Conservation (phyloP, 106 monocot genomes). For the Phalaenopsis aphrodite region DNA sequence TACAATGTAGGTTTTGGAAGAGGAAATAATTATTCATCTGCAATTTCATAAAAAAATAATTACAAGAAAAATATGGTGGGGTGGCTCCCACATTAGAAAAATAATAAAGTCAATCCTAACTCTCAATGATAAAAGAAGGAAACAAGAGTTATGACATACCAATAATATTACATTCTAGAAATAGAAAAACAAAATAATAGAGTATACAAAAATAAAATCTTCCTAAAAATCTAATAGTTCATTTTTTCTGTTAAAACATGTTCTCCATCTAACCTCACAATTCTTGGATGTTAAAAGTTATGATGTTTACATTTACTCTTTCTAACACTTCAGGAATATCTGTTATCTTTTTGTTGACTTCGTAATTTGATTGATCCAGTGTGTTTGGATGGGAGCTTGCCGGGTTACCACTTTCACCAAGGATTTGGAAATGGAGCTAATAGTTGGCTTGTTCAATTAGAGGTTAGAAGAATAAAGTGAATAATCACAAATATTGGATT, state of each 20-base stretch:
- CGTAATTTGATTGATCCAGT: constrained; percentile 26
- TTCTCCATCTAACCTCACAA: background rate
- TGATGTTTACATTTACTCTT: background rate
- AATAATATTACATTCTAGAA: too few relatives aligned
- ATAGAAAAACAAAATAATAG: too few relatives aligned
- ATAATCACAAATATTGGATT: background rate
- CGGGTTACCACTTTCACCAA: constrained; percentile 58
- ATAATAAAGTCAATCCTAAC: too few relatives aligned
- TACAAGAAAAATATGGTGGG: too few relatives aligned
- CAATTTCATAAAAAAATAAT: too few relatives aligned
- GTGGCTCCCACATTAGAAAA: too few relatives aligned
- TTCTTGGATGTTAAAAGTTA: background rate
- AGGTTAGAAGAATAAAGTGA: constrained; percentile 30
- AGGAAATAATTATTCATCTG: too few relatives aligned
- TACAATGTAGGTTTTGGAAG: too few relatives aligned
- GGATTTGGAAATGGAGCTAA: constrained; percentile 66
- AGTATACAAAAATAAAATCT: too few relatives aligned
- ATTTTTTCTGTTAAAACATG: background rate
- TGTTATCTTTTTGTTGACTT: background rate
- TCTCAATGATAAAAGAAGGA: too few relatives aligned
- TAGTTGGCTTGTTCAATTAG: constrained; percentile 59
- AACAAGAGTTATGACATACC: too few relatives aligned
- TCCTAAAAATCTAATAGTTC: too few relatives aligned
- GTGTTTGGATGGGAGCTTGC: constrained; percentile 64
- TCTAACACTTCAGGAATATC: background rate